phyloP scores from a whole-genome alignment of 352 stramenopile species.

The Globisporangium radiosum region DNA sequence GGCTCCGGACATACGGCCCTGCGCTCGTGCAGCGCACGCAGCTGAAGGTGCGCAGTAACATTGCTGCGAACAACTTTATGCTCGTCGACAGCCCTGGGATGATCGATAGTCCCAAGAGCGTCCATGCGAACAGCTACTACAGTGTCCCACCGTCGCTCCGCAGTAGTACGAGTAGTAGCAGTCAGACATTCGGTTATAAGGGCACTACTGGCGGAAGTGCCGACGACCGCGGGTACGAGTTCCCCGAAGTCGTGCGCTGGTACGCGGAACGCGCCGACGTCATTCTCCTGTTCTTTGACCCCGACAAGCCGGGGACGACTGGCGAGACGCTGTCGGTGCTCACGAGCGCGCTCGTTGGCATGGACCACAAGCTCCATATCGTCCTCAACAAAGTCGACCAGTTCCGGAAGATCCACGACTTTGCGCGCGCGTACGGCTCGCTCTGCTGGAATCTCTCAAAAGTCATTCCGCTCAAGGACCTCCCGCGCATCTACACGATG shows the following conservation, averaged over 20 bases:
- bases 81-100: slow-evolving; percentile 98
- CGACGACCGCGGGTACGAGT: slow-evolving; percentile 95
- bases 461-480: slow-evolving; percentile 99
- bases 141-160: slow-evolving; percentile 25
- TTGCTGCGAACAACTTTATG: slow-evolving; percentile 96
- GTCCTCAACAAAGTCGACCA: slow-evolving; percentile 99
- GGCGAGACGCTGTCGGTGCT: slow-evolving; percentile 98
- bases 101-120: slow-evolving; percentile 95
- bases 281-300: slow-evolving; percentile 99
- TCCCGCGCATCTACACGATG: slow-evolving; percentile 99
- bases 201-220: slow-evolving; percentile 26
- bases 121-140: slow-evolving; percentile 55
- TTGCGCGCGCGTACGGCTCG: slow-evolving; percentile 97
- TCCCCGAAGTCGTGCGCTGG: slow-evolving; percentile 95
- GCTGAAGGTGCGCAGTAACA: slow-evolving; percentile 95
- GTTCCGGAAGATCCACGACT: slow-evolving; percentile 99
- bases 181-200: slow-evolving; percentile 23
- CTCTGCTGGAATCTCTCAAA: slow-evolving; percentile 99
- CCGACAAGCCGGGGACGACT: slow-evolving; percentile 98
- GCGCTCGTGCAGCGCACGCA: slow-evolving; percentile 97
- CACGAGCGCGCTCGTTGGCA: slow-evolving; percentile 93
- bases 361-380: slow-evolving; percentile 99
- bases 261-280: slow-evolving; percentile 98
- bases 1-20: slow-evolving; percentile 93
- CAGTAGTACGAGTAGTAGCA: slow-evolving; percentile 12